Evolutionary conservation across 2,329 filamentous ascomycete species (phyloP).

Genomic region (Coleophoma crateriformis): DNA sequence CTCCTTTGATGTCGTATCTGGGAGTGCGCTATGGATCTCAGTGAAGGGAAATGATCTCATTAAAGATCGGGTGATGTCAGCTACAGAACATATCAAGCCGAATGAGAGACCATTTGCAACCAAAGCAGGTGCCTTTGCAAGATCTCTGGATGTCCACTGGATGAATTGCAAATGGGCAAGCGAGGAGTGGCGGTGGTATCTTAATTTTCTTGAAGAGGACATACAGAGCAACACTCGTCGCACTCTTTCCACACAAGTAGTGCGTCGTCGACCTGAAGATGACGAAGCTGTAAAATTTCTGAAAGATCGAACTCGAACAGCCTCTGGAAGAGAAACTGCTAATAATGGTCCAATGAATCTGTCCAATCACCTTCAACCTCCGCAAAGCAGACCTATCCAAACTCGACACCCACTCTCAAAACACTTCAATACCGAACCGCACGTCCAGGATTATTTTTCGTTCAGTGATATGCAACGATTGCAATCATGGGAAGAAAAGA

Average conservation of each 20-base stretch:
- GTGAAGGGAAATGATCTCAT: constrained; percentile 31
- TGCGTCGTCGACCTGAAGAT: too few species aligned
- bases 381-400: too few species aligned
- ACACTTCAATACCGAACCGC: too few species aligned
- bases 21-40: constrained; percentile 28
- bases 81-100: constrained; percentile 4
- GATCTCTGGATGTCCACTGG: constrained; percentile 27
- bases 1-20: constrained; percentile 30
- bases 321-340: too few species aligned
- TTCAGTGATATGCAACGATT: constrained; percentile 11
- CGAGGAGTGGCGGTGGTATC: constrained; percentile 37
- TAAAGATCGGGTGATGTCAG: constrained; percentile 21
- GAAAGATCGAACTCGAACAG: too few species aligned
- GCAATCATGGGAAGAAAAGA: constrained; percentile 30
- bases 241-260: too few species aligned
- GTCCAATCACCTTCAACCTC: too few species aligned
- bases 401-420: too few species aligned
- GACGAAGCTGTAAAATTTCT: too few species aligned
- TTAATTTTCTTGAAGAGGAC: constrained; percentile 28
- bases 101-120: constrained; percentile 5
- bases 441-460: too few species aligned
- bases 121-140: constrained; percentile 10
- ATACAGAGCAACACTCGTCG: constrained; percentile 14
- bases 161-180: constrained; percentile 29
- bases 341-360: too few species aligned